A percentile compares a stretch with the other conserved stretches of the same genome.
These are phyloP conservation scores for Haplographium delicatum DNA, from an alignment of 495 filamentous ascomycete species.

Conservation along the genomic window DNA sequence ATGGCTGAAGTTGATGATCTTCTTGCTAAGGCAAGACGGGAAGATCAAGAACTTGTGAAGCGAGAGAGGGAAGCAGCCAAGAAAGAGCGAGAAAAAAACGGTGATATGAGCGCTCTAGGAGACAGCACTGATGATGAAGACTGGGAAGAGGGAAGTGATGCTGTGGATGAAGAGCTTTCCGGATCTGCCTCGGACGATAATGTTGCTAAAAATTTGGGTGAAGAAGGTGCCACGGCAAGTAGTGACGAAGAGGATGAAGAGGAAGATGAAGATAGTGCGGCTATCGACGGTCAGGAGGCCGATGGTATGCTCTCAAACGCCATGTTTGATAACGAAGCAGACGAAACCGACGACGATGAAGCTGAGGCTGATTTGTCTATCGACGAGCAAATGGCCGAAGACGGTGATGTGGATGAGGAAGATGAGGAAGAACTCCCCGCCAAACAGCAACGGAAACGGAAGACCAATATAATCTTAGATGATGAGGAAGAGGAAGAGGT, in stretches of 20 bases:
- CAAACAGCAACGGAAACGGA: slow-evolving; percentile 26
- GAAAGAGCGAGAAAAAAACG: slow-evolving; percentile 47
- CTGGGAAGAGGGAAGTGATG: slow-evolving; percentile 39
- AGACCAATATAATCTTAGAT: slow-evolving; percentile 44
- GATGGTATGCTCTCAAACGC: slow-evolving; percentile 29
- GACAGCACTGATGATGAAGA: slow-evolving; percentile 49
- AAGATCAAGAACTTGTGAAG: slow-evolving; percentile 73
- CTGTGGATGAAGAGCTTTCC: slow-evolving; percentile 32
- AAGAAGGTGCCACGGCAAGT: slow-evolving; percentile 9
- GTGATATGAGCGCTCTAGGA: slow-evolving; percentile 45
- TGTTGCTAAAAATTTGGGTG: slow-evolving; percentile 18
- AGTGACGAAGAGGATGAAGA: slow-evolving; percentile 55
- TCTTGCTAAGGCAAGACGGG: slow-evolving; percentile 73
- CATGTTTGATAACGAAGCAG: slow-evolving; percentile 32
- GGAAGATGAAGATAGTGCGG: slow-evolving; percentile 44
- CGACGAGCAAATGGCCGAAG: slow-evolving; percentile 15
- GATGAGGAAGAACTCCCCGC: slow-evolving; percentile 23
- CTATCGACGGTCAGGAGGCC: slow-evolving; percentile 39
- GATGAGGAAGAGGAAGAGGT: slow-evolving; percentile 64
- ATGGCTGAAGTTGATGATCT: slow-evolving; percentile 80
- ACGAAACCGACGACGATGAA: slow-evolving; percentile 37
- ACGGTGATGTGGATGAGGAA: slow-evolving; percentile 15
- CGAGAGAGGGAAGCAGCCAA: slow-evolving; percentile 67
- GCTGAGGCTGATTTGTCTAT: slow-evolving; percentile 28
- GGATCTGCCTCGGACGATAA: slow-evolving; percentile 27